phyloP scores from a whole-genome alignment of 345 rosid species.

The Eucalyptus camaldulensis region DNA sequence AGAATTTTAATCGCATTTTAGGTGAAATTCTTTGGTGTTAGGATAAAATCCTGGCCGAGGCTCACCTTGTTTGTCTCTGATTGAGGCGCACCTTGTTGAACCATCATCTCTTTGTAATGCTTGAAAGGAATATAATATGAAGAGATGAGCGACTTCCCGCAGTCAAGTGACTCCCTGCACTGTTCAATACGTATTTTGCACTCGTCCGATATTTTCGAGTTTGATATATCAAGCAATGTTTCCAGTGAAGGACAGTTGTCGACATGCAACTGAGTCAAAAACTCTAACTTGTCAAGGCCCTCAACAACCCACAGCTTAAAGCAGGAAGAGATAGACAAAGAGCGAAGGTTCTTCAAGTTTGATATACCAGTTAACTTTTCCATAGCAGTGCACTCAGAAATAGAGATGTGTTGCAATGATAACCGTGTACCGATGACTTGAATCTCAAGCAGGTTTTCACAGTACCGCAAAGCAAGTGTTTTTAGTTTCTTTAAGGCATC shows the following conservation, averaged over 20 bases:
- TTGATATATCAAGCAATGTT: not conserved
- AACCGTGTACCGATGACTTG: too few relatives aligned
- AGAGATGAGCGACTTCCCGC: too few relatives aligned
- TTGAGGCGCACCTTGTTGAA: not conserved
- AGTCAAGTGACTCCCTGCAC: too few relatives aligned
- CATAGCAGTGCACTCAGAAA: rapidly evolving
- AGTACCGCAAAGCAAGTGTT: rapidly evolving
- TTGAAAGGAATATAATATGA: rapidly evolving
- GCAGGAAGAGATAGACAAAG: rapidly evolving
- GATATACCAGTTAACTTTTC: rapidly evolving
- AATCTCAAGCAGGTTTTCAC: too few relatives aligned
- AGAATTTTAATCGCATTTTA: too few relatives aligned
- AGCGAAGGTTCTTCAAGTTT: too few relatives aligned
- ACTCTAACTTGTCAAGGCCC: too few relatives aligned
- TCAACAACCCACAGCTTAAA: too few relatives aligned
- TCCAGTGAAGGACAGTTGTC: rapidly evolving
- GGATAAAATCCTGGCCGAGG: rapidly evolving
- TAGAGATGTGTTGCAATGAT: rapidly evolving
- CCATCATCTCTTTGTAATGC: not conserved
- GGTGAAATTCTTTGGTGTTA: too few relatives aligned
- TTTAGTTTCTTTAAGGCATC: too few relatives aligned
- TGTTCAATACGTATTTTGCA: rapidly evolving
- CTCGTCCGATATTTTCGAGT: rapidly evolving
- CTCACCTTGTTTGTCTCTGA: too few relatives aligned
- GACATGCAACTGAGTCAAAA: rapidly evolving